These are phyloP conservation scores for Chenopodium quinoa DNA, from an alignment of 148 eudicot species.

Conservation along the genomic window DNA sequence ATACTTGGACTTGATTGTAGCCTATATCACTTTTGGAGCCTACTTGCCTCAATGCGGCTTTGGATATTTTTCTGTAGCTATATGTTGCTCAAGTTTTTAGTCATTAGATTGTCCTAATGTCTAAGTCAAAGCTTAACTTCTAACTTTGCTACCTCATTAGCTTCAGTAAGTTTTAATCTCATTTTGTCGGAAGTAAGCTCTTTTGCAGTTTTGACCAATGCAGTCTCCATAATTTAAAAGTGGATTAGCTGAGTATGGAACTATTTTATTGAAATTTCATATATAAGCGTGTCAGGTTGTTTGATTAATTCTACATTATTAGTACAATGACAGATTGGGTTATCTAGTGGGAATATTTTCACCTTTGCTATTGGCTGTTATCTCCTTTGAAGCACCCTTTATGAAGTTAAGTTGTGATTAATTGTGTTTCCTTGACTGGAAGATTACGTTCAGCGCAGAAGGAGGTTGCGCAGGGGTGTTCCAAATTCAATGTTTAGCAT, in stretches of 20 bases:
- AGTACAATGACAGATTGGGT: not conserved
- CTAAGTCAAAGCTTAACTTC: not conserved
- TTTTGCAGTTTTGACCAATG: not conserved
- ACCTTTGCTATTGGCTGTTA: not conserved
- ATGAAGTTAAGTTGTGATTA: not conserved
- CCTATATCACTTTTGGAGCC: not conserved
- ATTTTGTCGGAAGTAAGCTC: not conserved
- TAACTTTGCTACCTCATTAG: not conserved
- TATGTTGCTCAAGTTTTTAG: not conserved
- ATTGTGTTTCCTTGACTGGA: constrained; percentile 54
- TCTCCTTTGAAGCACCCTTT: not conserved
- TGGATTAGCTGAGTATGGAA: not conserved
- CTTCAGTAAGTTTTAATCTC: not conserved
- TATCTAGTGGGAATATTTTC: not conserved
- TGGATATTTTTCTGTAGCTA: not conserved
- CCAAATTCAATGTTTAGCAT: constrained; percentile 56
- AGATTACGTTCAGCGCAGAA: constrained; percentile 76
- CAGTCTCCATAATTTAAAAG: not conserved
- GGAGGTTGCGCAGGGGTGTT: constrained; percentile 63
- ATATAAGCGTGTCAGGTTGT: not conserved
- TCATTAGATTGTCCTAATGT: not conserved
- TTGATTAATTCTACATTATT: not conserved
- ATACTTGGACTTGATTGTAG: not conserved
- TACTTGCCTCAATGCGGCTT: not conserved
- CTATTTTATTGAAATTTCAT: not conserved